A percentile compares a stretch with the other conserved stretches of the same genome.
phyloP scores from a whole-genome alignment of 2,329 filamentous ascomycete species.

The Graphilbum fragrans region DNA sequence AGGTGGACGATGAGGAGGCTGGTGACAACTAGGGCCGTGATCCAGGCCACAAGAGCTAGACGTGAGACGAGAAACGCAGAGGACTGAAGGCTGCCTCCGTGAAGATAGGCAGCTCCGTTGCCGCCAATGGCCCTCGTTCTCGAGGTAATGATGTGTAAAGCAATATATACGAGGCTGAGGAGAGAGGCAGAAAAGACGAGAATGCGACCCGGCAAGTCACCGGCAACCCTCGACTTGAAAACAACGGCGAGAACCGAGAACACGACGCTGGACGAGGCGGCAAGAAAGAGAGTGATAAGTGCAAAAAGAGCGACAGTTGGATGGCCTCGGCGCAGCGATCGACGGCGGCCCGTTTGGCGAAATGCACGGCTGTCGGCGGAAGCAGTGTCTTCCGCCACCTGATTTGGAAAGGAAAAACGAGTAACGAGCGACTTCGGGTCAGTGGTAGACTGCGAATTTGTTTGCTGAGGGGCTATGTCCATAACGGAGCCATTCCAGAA shows the following conservation, averaged over 20 bases:
- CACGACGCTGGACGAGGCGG: slow-evolving; percentile 15
- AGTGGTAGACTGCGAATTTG: no score
- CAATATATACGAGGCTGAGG: slow-evolving; percentile 16
- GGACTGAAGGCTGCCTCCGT: slow-evolving; percentile 17
- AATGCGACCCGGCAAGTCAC: slow-evolving; percentile 17
- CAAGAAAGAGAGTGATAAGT: slow-evolving; percentile 11
- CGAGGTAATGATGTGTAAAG: slow-evolving; percentile 16
- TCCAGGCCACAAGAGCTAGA: slow-evolving; percentile 17
- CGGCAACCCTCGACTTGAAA: slow-evolving; percentile 11
- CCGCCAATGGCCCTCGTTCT: slow-evolving; percentile 13
- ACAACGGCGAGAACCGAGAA: slow-evolving; percentile 15
- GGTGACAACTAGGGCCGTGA: slow-evolving; percentile 17
- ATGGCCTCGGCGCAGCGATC: neutral
- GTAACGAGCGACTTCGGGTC: no score
- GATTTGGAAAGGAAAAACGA: no score
- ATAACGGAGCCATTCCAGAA: no score
- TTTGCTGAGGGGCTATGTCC: no score
- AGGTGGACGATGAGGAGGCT: slow-evolving; percentile 15
- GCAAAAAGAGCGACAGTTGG: neutral
- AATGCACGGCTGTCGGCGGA: no score
- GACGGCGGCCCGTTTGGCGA: no score
- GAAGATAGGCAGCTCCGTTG: slow-evolving; percentile 15
- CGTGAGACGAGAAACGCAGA: slow-evolving; percentile 18
- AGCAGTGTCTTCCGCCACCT: no score
- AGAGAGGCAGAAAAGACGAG: slow-evolving; percentile 17